Base-by-base conservation (phyloP, 805 yeast species). In the Candida morakotiae region DNA sequence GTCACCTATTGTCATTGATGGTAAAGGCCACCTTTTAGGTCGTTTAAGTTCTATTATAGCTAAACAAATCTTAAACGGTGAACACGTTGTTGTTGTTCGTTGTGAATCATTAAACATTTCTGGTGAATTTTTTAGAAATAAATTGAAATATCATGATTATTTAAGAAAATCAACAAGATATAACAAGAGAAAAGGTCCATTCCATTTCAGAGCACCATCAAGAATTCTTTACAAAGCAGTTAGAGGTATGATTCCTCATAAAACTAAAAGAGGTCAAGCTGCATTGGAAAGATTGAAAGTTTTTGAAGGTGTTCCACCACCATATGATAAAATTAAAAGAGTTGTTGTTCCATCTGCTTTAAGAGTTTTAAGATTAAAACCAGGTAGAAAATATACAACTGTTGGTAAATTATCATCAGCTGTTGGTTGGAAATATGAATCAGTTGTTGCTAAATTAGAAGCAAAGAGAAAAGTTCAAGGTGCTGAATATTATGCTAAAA, bases 141-240 rank as follows among this genome's bases (percentile, higher is more conserved):
- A 93, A 79, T 84, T 91, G 75, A 93, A 93, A 86, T 93, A 88
- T 93, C 97, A 89, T 76, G 99, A 94, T 71, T 93, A 89, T 88
- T 84, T 93, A 75, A 89, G 98, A 83, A 93, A 93, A 83, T 86
- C 94, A 63, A 89, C 98, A 69, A 85, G 95, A 78, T 93, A 73
- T 89, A 93, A 93, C 95, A 88, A 88, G 79, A 83, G 80, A 65
- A 84, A 88, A 73, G 99, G 98, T 79, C 98, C 98, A 67, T 93
- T 91, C 97, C 99, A 93, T 74, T 93, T 93, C 96, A 93, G 98
- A 78, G 99, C 99, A 51, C 99, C 99, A 73, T 89, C 98, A 51
- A 88, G 98, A 79, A 91, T 93, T 76, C 88, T 93, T 77, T 89
- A 89, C 94, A 93, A 93, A 85, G 97, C 99, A 66, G 75, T 93